phyloP scores from a whole-genome alignment of 495 filamentous ascomycete species.

The Bacidia rubella region DNA sequence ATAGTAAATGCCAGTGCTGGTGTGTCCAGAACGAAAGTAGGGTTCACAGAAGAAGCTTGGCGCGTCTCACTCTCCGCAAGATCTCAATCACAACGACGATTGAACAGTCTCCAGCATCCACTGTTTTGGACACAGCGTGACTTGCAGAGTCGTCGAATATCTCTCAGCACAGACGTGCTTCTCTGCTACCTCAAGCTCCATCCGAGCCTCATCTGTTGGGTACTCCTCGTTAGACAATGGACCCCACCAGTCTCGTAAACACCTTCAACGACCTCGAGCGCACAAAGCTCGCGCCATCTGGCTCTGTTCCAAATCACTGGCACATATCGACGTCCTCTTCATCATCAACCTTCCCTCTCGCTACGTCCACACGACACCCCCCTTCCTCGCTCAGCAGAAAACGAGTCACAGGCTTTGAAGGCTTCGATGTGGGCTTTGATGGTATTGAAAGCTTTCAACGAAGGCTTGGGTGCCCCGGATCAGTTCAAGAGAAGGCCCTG shows the following conservation, averaged over 20 bases:
- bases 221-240: too few species aligned
- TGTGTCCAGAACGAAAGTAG: too few species aligned
- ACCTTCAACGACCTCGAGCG: constrained; percentile 9
- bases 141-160: too few species aligned
- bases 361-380: constrained; percentile 16
- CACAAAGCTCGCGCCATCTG: constrained; percentile 6
- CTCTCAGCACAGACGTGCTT: too few species aligned
- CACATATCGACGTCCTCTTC: constrained; percentile 13
- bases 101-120: too few species aligned
- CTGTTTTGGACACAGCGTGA: too few species aligned
- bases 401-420: not conserved
- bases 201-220: too few species aligned
- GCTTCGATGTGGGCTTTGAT: not conserved
- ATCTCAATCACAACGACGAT: too few species aligned
- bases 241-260: constrained; percentile 6
- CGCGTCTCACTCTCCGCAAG: too few species aligned
- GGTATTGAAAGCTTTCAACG: constrained; percentile 7
- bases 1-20: too few species aligned
- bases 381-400: not conserved
- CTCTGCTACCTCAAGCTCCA: too few species aligned
- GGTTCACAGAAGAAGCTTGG: too few species aligned
- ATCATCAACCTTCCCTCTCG: constrained; percentile 5
- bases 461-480: not conserved
- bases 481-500: constrained; percentile 2
- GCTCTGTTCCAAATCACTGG: constrained; percentile 13